Evolutionary conservation across 805 yeast genomes (phyloP).

Genomic region (Candida xiaguanensis): DNA sequence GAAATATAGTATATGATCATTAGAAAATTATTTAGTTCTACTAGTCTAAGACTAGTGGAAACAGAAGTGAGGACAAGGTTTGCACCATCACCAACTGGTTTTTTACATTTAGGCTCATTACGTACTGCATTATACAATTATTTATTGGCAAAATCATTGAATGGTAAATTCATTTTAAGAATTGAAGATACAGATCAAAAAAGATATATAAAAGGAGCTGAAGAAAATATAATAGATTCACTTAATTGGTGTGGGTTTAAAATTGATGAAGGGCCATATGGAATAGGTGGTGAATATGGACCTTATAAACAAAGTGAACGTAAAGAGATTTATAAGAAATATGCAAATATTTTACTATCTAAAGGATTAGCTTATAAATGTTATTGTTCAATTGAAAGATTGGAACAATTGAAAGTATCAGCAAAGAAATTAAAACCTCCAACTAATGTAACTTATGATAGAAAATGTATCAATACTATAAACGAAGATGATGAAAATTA

Average conservation of each 20-base stretch:
- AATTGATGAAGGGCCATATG: slow-evolving; percentile 79
- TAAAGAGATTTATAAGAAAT: slow-evolving; percentile 55
- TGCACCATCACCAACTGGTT: slow-evolving; percentile 98
- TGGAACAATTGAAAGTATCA: slow-evolving; percentile 62
- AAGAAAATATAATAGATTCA: slow-evolving; percentile 69
- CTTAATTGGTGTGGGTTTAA: slow-evolving; percentile 72
- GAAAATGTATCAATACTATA: slow-evolving; percentile 59
- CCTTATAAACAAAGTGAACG: slow-evolving; percentile 89
- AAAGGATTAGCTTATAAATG: slow-evolving; percentile 82
- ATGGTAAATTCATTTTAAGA: slow-evolving; percentile 77
- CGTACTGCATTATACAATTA: slow-evolving; percentile 92
- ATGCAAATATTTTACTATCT: slow-evolving; percentile 54
- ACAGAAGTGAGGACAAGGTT: slow-evolving; percentile 80
- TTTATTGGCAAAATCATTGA: slow-evolving; percentile 67
- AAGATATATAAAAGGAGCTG: slow-evolving; percentile 79
- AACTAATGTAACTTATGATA: slow-evolving; percentile 86
- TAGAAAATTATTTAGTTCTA: neutral
- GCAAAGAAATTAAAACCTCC: slow-evolving; percentile 81
- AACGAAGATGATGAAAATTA: slow-evolving; percentile 32
- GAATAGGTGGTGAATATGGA: slow-evolving; percentile 50
- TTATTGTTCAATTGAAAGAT: slow-evolving; percentile 76
- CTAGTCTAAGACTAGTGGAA: slow-evolving; percentile 15
- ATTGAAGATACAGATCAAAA: slow-evolving; percentile 92
- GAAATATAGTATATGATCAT: slow-evolving; percentile 27
- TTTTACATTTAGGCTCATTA: slow-evolving; percentile 87